Evolutionary conservation across 1,284 basidiomycete species (phyloP).

Genomic region (Albatrellus sp.): DNA sequence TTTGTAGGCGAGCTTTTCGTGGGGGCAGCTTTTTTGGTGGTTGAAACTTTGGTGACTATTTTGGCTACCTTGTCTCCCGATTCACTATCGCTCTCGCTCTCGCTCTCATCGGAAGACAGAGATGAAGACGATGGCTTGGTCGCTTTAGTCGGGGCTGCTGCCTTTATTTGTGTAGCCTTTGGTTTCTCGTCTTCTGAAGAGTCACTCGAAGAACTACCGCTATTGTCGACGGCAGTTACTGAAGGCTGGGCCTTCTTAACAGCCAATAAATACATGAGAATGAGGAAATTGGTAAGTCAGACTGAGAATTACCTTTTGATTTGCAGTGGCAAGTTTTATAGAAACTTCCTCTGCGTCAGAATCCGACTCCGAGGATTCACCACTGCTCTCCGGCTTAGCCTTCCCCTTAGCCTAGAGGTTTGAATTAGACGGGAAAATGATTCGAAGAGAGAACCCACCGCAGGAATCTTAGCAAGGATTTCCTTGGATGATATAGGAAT

Average conservation of each 20-base stretch:
- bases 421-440: conserved; percentile 3
- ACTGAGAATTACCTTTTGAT: conserved; percentile 13
- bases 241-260: conserved; percentile 7
- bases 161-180: conserved; percentile 24
- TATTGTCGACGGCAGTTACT: not conserved
- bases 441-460: not conserved
- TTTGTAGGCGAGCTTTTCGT: conserved; percentile 32
- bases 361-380: conserved; percentile 21
- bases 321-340: conserved; percentile 12
- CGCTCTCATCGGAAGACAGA: conserved; percentile 10
- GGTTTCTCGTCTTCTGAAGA: conserved; percentile 23
- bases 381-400: conserved; percentile 13
- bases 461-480: conserved; percentile 19
- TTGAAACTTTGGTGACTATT: conserved; percentile 6
- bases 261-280: not conserved
- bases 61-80: conserved; percentile 15
- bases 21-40: conserved; percentile 26
- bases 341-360: conserved; percentile 16
- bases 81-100: conserved; percentile 11
- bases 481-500: conserved; percentile 21
- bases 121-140: conserved; percentile 2
- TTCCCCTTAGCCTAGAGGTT: conserved; percentile 17
- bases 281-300: not conserved
- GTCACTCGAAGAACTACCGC: conserved; percentile 7
- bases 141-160: conserved; percentile 16